Evolutionary conservation across 345 rosid genomes (phyloP).

Genomic region (Abelmoschus esculentus): DNA sequence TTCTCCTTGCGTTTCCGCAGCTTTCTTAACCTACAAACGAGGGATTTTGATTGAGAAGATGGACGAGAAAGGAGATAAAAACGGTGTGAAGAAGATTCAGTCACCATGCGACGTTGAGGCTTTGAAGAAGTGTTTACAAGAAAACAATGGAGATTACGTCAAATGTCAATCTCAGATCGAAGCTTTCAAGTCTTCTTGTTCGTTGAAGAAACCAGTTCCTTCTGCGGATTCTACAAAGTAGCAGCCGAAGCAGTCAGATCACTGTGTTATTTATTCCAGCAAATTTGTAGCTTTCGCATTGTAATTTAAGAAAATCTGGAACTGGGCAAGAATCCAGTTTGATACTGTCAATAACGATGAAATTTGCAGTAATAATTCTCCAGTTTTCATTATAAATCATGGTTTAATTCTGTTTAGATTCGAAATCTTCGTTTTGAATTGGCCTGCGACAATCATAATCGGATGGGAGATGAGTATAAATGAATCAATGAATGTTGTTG

Average conservation of each 20-base stretch:
- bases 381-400: neutral
- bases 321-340: neutral
- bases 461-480: conserved; percentile 8
- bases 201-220: conserved; percentile 41
- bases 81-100: conserved; percentile 35
- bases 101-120: conserved; percentile 78
- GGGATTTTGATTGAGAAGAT: conserved; percentile 6
- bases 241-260: neutral
- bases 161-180: conserved; percentile 71
- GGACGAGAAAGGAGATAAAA: conserved; percentile 25
- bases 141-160: conserved; percentile 64
- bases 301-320: neutral
- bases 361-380: neutral
- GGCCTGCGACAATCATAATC: neutral
- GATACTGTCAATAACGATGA: neutral
- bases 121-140: conserved; percentile 80
- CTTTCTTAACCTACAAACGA: neutral
- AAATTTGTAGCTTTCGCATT: neutral
- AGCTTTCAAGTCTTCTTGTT: conserved; percentile 71
- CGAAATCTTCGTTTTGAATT: neutral
- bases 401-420: neutral
- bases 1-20: neutral
- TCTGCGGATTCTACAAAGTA: conserved; percentile 1
- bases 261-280: too few relatives aligned
- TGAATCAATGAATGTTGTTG: conserved; percentile 15